Evolutionary conservation across 2,329 filamentous ascomycete species (phyloP).

Genomic region (Ceratocystis alfenasii): DNA sequence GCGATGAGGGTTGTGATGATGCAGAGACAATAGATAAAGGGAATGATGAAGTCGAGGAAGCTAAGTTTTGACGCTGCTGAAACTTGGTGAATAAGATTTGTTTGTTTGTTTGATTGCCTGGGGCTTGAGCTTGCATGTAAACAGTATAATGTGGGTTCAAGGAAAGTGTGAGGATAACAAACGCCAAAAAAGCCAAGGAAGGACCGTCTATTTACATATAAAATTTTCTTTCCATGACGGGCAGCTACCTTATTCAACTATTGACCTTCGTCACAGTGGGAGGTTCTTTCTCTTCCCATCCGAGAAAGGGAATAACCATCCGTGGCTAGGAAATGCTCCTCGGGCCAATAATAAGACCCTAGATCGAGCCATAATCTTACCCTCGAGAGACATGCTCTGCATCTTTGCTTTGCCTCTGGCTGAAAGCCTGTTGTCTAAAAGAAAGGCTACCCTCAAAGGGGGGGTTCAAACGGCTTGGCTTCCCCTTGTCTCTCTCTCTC

Average conservation of each 20-base stretch:
- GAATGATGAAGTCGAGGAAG: background rate
- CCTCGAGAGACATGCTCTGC: background rate
- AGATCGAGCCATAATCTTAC: background rate
- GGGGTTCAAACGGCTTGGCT: background rate
- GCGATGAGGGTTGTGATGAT: background rate
- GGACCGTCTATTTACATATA: background rate
- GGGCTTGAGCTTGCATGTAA: background rate
- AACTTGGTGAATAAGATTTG: background rate
- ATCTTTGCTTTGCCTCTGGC: background rate
- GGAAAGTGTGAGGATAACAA: background rate
- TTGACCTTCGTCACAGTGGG: background rate
- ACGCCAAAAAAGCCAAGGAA: background rate
- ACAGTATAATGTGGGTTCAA: background rate
- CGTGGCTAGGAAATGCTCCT: background rate
- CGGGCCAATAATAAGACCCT: constrained; percentile 5
- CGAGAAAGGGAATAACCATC: background rate
- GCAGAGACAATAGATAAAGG: background rate
- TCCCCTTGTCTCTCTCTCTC: background rate
- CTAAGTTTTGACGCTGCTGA: background rate
- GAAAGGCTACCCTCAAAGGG: background rate
- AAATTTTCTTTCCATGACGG: background rate
- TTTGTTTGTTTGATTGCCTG: background rate
- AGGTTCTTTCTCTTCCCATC: background rate
- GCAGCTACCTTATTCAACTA: background rate
- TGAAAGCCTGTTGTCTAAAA: background rate